A percentile compares a stretch with the other conserved stretches of the same genome.
These are phyloP conservation scores for Hortaea sp. DNA, from an alignment of 2,329 filamentous ascomycete species.

Conservation along the genomic window DNA sequence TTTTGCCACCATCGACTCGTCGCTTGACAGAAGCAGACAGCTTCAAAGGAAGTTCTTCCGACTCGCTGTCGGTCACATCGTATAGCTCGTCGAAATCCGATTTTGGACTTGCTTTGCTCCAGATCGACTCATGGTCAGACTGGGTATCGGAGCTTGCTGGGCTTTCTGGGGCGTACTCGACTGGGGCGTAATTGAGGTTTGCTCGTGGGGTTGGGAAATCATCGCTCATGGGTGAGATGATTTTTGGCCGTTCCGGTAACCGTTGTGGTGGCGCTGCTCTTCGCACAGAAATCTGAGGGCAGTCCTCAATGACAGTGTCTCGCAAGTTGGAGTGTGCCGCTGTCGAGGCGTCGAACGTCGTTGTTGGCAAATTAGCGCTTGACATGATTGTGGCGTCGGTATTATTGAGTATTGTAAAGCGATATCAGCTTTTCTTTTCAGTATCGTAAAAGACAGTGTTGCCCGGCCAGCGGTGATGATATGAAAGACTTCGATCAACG, in stretches of 20 bases:
- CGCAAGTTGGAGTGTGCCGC: conserved; percentile 45
- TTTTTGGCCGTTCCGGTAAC: conserved; percentile 25
- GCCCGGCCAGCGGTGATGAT: conserved; percentile 10
- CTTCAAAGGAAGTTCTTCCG: conserved; percentile 42
- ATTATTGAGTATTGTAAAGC: conserved; percentile 27
- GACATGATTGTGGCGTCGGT: conserved; percentile 30
- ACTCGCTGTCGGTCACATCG: conserved; percentile 73
- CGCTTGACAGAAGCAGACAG: conserved; percentile 43
- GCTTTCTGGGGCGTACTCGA: conserved; percentile 38
- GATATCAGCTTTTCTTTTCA: conserved; percentile 1
- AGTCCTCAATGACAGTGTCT: conserved; percentile 57
- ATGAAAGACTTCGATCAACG: conserved; percentile 11
- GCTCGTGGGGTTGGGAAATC: conserved; percentile 48
- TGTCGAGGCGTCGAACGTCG: conserved; percentile 45
- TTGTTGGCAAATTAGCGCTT: conserved; percentile 31
- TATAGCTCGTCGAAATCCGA: conserved; percentile 82
- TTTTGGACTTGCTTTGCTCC: conserved; percentile 55
- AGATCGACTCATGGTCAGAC: conserved; percentile 29
- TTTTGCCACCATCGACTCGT: conserved; percentile 16
- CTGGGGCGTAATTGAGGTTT: conserved; percentile 6
- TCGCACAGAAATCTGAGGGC: conserved; percentile 26
- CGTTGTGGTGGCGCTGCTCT: conserved; percentile 19
- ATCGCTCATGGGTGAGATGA: conserved; percentile 37
- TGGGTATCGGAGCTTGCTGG: conserved; percentile 46
- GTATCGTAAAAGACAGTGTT: neutral